Evolutionary conservation across 2,329 filamentous ascomycete genomes (phyloP).

Genomic region (Orbilia ellipsospora): DNA sequence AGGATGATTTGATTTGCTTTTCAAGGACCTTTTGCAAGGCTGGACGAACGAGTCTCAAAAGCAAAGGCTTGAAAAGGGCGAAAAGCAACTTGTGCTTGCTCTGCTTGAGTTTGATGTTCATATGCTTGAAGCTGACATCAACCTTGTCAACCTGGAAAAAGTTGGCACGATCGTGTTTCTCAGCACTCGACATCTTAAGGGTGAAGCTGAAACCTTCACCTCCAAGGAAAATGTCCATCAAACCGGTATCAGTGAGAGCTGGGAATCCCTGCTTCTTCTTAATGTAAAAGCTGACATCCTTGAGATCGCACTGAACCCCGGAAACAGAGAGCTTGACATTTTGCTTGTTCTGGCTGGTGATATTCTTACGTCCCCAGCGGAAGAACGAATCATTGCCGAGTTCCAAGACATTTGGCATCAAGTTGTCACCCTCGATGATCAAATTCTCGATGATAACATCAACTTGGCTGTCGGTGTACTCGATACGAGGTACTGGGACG

Average conservation of each 20-base stretch:
- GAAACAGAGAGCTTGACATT: slow-evolving; percentile 85
- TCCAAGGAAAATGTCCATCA: slow-evolving; percentile 87
- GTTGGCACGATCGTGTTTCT: slow-evolving; percentile 78
- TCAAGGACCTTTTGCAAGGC: slow-evolving; percentile 87
- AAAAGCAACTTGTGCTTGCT: slow-evolving; percentile 96
- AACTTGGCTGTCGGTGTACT: slow-evolving; percentile 84
- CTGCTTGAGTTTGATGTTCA: slow-evolving; percentile 90
- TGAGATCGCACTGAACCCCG: slow-evolving; percentile 91
- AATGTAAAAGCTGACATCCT: slow-evolving; percentile 89
- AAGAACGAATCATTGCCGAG: slow-evolving; percentile 92
- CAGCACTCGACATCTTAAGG: slow-evolving; percentile 84
- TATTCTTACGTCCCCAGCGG: slow-evolving; percentile 90
- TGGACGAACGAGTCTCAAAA: slow-evolving; percentile 84
- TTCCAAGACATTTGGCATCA: slow-evolving; percentile 92
- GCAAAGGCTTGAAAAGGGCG: slow-evolving; percentile 82
- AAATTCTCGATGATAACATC: slow-evolving; percentile 95
- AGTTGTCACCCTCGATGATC: slow-evolving; percentile 94
- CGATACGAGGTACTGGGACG: slow-evolving; percentile 91
- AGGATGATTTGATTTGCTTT: slow-evolving; percentile 86
- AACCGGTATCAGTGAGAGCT: slow-evolving; percentile 83
- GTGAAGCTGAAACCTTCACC: slow-evolving; percentile 92
- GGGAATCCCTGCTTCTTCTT: slow-evolving; percentile 96
- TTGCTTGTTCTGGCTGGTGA: slow-evolving; percentile 83
- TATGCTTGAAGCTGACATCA: slow-evolving; percentile 80
- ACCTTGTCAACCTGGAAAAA: slow-evolving; percentile 97